Percentiles rank a stretch among this genome's conserved stretches.
Evolutionary conservation across 1,284 basidiomycete genomes (phyloP).

Genomic region (Pulchroboletus neoregius): DNA sequence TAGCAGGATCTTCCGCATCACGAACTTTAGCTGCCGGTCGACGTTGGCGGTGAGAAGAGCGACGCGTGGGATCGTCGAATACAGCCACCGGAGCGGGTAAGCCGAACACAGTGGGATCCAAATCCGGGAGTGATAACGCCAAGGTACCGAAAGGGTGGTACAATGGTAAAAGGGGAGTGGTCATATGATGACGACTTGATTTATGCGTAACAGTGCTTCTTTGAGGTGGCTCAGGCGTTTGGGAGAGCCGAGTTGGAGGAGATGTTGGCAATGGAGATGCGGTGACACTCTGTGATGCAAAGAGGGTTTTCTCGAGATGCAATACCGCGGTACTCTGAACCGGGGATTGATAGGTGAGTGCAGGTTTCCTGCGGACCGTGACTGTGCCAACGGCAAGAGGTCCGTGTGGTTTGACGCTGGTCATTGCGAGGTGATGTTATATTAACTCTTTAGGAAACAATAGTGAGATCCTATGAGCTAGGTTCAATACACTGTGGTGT

Average conservation of each 20-base stretch:
- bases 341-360: slow-evolving; percentile 50
- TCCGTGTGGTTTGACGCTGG: slow-evolving; percentile 24
- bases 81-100: slow-evolving; percentile 40
- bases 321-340: slow-evolving; percentile 22
- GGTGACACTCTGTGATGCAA: slow-evolving; percentile 11
- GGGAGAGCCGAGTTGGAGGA: slow-evolving; percentile 14
- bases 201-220: slow-evolving; percentile 13
- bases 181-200: slow-evolving; percentile 27
- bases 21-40: slow-evolving; percentile 51
- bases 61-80: slow-evolving; percentile 38
- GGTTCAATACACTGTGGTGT: slow-evolving; percentile 5
- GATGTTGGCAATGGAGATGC: slow-evolving; percentile 8
- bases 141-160: slow-evolving; percentile 66
- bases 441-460: slow-evolving; percentile 4
- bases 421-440: slow-evolving; percentile 18
- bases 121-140: slow-evolving; percentile 61
- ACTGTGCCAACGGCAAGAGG: slow-evolving; percentile 14
- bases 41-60: slow-evolving; percentile 46
- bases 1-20: slow-evolving; percentile 38
- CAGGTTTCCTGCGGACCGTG: slow-evolving; percentile 45
- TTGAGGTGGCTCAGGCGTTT: slow-evolving; percentile 19
- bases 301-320: slow-evolving; percentile 16
- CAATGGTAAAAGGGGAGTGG: slow-evolving; percentile 55
- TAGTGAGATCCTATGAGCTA: slow-evolving; percentile 10
- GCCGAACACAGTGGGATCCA: slow-evolving; percentile 56